Evolutionary conservation across 306 rosid species (phyloP).

Genomic region (Inga laurina): DNA sequence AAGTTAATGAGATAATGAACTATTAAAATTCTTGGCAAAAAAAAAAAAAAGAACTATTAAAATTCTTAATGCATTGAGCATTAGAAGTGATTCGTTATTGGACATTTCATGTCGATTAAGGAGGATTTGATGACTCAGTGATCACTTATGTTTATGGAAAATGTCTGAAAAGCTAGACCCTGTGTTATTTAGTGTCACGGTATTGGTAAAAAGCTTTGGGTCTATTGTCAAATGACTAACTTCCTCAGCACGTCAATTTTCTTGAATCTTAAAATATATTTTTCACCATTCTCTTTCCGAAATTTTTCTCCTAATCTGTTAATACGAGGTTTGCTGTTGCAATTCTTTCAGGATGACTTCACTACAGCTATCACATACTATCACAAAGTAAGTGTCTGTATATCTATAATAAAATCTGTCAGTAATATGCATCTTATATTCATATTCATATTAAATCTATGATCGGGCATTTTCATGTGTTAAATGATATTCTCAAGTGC

Average conservation of each 20-base stretch:
- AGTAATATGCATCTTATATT: not conserved
- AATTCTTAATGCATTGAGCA: constrained; percentile 17
- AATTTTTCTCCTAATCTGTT: not conserved
- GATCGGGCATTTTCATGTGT: not conserved
- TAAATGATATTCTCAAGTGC: constrained; percentile 10
- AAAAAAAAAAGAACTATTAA: not conserved
- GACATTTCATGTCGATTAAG: constrained; percentile 2
- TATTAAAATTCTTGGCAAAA: not conserved
- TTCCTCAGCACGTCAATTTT: not conserved
- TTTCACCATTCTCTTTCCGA: not conserved
- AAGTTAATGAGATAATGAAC: not conserved
- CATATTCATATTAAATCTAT: not conserved
- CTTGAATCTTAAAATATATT: constrained; percentile 16
- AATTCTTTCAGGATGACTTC: constrained; percentile 71
- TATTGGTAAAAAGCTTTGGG: constrained; percentile 2
- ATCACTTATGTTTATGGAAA: not conserved
- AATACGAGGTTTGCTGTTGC: constrained; percentile 17
- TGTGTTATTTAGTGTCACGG: not conserved
- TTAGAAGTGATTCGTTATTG: not conserved
- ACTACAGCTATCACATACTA: constrained; percentile 71
- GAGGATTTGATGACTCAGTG: not conserved
- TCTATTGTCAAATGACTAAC: not conserved
- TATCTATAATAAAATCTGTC: not conserved
- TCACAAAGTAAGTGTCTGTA: constrained; percentile 71
- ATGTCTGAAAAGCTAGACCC: not conserved